Conservation (phyloP, 176 grass and related monocot genomes). For the Oryza brachyantha region DNA sequence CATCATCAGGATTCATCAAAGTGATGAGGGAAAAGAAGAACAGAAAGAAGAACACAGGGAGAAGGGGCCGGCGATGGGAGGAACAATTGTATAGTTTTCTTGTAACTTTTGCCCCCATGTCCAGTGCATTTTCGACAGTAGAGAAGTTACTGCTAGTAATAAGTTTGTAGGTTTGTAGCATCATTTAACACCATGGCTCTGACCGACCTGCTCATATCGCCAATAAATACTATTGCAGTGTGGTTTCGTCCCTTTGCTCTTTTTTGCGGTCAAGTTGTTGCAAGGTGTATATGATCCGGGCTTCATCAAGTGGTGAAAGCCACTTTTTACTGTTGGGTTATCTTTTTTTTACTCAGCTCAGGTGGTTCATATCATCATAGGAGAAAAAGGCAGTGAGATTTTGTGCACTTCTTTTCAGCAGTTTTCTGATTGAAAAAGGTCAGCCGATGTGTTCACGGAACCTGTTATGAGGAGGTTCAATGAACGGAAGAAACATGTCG, state of each 20-base stretch:
- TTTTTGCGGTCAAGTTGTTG: not conserved
- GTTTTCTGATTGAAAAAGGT: not conserved
- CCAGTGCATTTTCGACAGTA: conserved; percentile 16
- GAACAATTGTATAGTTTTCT: conserved; percentile 68
- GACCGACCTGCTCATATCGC: conserved; percentile 6
- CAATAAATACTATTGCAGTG: conserved; percentile 19
- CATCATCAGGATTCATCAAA: conserved; percentile 52
- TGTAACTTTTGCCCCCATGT: conserved; percentile 42
- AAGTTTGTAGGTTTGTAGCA: not conserved
- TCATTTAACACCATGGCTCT: conserved; percentile 3
- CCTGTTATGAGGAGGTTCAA: not conserved
- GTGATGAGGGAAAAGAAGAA: not conserved
- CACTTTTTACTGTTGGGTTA: too few species aligned
- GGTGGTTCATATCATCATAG: not conserved
- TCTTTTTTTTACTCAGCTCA: not conserved
- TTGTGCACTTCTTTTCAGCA: not conserved
- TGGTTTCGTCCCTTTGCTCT: not conserved
- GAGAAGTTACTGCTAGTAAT: not conserved
- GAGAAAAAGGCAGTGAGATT: not conserved
- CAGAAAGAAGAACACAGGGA: not conserved
- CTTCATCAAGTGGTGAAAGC: not conserved
- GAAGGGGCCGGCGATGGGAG: not conserved
- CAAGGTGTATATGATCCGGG: not conserved
- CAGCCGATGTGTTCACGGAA: conserved; percentile 20
- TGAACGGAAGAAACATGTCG: not conserved